Percentiles rank a stretch among this genome's conserved stretches.
Conservation (phyloP, 176 grass and related monocot genomes). For the Cymbopogon citratus region DNA sequence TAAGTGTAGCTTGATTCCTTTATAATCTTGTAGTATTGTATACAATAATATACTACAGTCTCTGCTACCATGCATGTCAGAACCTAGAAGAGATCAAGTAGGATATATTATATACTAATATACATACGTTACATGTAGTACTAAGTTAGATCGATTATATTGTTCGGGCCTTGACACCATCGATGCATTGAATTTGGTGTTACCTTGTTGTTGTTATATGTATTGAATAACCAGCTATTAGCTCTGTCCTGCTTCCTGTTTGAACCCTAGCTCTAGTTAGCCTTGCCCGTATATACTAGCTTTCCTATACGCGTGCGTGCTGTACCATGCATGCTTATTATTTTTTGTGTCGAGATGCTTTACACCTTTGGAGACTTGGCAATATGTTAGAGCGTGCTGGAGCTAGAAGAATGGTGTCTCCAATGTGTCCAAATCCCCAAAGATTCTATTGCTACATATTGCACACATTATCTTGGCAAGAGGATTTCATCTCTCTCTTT, state of each 20-base stretch:
- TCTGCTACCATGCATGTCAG: no score
- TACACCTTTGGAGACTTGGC: slow-evolving; percentile 6
- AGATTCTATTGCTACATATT: slow-evolving; percentile 29
- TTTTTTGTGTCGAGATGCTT: slow-evolving; percentile 48
- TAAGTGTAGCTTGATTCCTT: no score
- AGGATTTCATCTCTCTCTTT: background rate
- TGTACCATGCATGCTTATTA: slow-evolving; percentile 4
- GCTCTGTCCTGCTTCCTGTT: slow-evolving; percentile 29
- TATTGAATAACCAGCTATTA: background rate
- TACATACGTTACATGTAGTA: no score
- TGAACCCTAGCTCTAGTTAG: background rate
- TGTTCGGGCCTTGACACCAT: no score
- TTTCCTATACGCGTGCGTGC: background rate
- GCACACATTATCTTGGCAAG: background rate
- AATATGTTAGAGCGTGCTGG: slow-evolving; percentile 1
- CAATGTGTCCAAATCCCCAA: slow-evolving; percentile 33
- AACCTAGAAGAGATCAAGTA: no score
- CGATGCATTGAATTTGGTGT: no score
- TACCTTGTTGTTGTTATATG: no score
- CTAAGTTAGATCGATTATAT: no score
- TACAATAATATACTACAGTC: no score
- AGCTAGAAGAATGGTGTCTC: slow-evolving; percentile 20
- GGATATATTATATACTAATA: no score
- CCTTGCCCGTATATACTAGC: no score
- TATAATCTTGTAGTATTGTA: no score